Evolutionary conservation across 2,329 filamentous ascomycete species (phyloP).

Genomic region (Diaporthe vaccinii): DNA sequence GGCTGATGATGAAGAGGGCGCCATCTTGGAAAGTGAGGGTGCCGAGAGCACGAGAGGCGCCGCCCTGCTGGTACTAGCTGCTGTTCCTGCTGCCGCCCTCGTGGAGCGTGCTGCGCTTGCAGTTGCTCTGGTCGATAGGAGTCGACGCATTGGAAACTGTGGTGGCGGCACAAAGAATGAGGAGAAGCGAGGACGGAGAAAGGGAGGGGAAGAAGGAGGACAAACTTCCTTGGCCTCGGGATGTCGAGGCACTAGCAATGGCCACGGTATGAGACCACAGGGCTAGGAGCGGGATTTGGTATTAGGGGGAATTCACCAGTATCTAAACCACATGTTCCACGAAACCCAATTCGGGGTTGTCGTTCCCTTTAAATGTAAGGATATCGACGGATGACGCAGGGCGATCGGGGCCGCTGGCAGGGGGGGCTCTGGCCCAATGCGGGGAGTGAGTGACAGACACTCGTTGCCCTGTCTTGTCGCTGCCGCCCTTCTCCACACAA

Average conservation of each 20-base stretch:
- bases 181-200: constrained; percentile 31
- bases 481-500: constrained; percentile 15
- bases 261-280: background rate
- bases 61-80: constrained; percentile 41
- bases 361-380: background rate
- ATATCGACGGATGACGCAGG: constrained; percentile 13
- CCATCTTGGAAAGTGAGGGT: constrained; percentile 44
- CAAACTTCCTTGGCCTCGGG: background rate
- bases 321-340: background rate
- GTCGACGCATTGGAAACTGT: constrained; percentile 58
- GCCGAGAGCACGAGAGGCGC: constrained; percentile 44
- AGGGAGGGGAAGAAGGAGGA: background rate
- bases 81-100: constrained; percentile 44
- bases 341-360: background rate
- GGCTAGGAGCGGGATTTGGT: background rate
- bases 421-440: constrained; percentile 6
- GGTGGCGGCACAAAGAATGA: constrained; percentile 35
- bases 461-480: background rate
- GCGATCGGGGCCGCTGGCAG: constrained; percentile 8
- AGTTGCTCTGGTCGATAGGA: constrained; percentile 57
- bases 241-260: constrained; percentile 2
- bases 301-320: background rate
- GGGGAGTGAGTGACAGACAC: background rate
- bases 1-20: constrained; percentile 47
- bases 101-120: constrained; percentile 53